Evolutionary conservation across 2,329 filamentous ascomycete species (phyloP), one percentile per base, ranked within the genome.

Genomic region (Blastomyces silverae): DNA sequence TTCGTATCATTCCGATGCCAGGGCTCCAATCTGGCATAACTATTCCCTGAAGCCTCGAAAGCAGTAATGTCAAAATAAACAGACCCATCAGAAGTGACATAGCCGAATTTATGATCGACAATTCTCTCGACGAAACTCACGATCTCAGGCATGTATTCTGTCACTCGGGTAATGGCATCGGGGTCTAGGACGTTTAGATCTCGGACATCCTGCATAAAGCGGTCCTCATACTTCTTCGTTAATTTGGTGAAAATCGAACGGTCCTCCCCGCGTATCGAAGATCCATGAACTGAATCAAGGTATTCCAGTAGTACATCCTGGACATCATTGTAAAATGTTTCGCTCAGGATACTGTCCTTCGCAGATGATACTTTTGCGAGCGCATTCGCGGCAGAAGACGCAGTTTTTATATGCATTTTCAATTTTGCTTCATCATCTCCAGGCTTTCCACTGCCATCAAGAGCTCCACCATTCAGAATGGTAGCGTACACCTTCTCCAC

Each of bases 21-120:
- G 0, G 93, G 93, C 65, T 92, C 87, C 34, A 97, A 80, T 63
- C 91, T 84, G 3, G 92, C 91, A 73, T 97, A 97, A 2, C 86
- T 85, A 74, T 96, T 92, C 0, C 92, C 92, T 0, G 86, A 87
- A 69, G 86, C 86, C 74, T 97, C 92, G 72, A 96, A 97, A 0
- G 90, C 86, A 4, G 83, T 81, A 68, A 96, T 97, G 71, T 97
- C 93, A 68, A 97, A 97, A 77, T 97, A 97, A 0, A 97, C 91
- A 0, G 91, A 96, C 0, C 92, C 92, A 70, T 94, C 89, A 0
- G 80, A 76, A 0, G 84, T 85, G 44, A 78, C 80, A 72, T 97
- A 97, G 1, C 88, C 93, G 70, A 92, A 97, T 0, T 90, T 89
- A 73, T 96, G 96, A 62, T 89, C 80, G 28, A 95, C 86, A 64